Percentiles rank a stretch among this genome's conserved stretches.
Evolutionary conservation across 306 rosid genomes (phyloP).

Genomic region (Gynostemma pentaphyllum): DNA sequence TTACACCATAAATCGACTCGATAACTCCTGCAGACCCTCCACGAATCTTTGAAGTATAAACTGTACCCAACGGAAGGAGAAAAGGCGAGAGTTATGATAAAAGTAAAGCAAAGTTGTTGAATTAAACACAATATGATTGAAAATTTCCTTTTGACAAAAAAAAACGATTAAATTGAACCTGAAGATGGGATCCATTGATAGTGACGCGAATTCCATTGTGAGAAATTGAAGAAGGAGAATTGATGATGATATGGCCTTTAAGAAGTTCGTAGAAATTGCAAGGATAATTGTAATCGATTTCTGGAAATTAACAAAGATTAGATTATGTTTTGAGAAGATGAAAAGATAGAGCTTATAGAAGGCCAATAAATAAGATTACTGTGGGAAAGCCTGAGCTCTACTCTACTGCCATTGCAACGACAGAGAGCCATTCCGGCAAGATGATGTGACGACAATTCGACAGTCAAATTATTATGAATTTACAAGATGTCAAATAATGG

Average conservation of each 20-base stretch:
- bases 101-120: neutral
- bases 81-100: too few species aligned
- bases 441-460: neutral
- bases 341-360: slow-evolving; percentile 31
- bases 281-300: neutral
- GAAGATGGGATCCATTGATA: slow-evolving; percentile 68
- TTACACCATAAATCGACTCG: slow-evolving; percentile 68
- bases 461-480: too few species aligned
- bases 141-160: neutral
- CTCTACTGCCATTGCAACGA: slow-evolving; percentile 42
- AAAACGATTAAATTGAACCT: slow-evolving; percentile 29
- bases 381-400: slow-evolving; percentile 71
- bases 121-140: neutral
- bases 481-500: too few species aligned
- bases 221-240: slow-evolving; percentile 52
- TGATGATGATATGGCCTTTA: slow-evolving; percentile 56
- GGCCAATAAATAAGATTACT: slow-evolving; percentile 66
- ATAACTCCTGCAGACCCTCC: slow-evolving; percentile 89
- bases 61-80: slow-evolving; percentile 5
- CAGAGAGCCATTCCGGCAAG: neutral
- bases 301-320: neutral
- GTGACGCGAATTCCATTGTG: slow-evolving; percentile 67
- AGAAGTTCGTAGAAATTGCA: slow-evolving; percentile 47
- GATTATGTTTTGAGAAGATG: neutral
- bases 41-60: slow-evolving; percentile 41